phyloP scores from a whole-genome alignment of 2,329 filamentous ascomycete species.

The Aspergillus sp. region DNA sequence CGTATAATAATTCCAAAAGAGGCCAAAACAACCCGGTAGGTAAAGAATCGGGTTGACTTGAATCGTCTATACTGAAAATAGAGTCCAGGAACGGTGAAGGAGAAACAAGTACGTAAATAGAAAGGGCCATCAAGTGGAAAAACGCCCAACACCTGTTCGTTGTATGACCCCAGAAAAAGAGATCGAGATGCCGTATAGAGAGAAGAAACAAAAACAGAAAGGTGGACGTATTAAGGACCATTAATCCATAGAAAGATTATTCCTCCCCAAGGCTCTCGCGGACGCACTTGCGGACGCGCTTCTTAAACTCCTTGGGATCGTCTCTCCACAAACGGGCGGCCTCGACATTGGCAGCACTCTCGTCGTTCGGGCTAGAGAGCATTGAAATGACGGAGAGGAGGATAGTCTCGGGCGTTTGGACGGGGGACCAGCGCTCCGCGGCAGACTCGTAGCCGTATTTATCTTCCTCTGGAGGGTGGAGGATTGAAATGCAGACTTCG shows the following conservation, averaged over 20 bases:
- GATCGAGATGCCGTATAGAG: neutral
- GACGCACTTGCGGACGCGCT: slow-evolving; percentile 73
- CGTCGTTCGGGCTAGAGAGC: slow-evolving; percentile 88
- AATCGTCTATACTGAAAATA: neutral
- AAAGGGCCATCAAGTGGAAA: neutral
- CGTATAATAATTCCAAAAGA: slow-evolving; percentile 8
- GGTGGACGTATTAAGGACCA: no score
- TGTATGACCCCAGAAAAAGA: neutral
- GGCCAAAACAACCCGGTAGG: neutral
- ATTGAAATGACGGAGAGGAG: slow-evolving; percentile 89
- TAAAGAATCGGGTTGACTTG: neutral
- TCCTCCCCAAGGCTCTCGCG: slow-evolving; percentile 78
- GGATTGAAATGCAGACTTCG: slow-evolving; percentile 92
- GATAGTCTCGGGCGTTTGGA: slow-evolving; percentile 94
- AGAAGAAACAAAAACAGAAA: neutral
- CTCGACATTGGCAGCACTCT: slow-evolving; percentile 93
- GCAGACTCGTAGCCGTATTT: slow-evolving; percentile 90
- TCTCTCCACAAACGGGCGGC: slow-evolving; percentile 86
- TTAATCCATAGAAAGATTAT: slow-evolving; percentile 19
- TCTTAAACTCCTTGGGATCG: slow-evolving; percentile 75
- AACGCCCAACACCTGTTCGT: slow-evolving; percentile 2
- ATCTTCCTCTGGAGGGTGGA: slow-evolving; percentile 93
- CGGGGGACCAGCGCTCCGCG: slow-evolving; percentile 88
- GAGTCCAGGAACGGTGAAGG: neutral
- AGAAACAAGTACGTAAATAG: neutral